phyloP scores from a whole-genome alignment of 441 rosid species.

The Syzygium malaccense region DNA sequence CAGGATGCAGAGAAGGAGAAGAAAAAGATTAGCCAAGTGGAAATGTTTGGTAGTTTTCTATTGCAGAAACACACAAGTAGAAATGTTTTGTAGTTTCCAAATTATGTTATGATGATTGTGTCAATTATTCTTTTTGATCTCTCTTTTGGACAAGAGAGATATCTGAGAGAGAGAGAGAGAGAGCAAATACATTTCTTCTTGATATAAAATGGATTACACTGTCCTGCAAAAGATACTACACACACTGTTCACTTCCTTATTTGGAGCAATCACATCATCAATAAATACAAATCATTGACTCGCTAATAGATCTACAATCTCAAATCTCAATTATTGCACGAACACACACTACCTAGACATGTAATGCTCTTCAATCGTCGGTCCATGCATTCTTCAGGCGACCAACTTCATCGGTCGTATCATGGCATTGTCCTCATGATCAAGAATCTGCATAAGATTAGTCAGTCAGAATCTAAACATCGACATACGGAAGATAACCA shows the following conservation, averaged over 20 bases:
- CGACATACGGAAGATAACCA: neutral
- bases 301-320: neutral
- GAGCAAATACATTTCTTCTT: neutral
- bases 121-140: neutral
- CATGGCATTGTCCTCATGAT: constrained; percentile 12
- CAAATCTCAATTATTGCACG: neutral
- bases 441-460: neutral
- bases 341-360: neutral
- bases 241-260: neutral
- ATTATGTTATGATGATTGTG: neutral
- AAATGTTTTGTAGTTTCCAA: no score
- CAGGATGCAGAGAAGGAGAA: no score
- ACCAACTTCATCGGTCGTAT: neutral
- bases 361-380: neutral
- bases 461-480: neutral
- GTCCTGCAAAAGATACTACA: neutral
- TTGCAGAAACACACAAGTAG: no score
- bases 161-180: neutral
- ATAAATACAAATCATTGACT: neutral
- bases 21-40: no score
- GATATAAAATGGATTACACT: neutral
- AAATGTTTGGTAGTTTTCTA: no score
- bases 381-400: neutral
- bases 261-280: neutral
- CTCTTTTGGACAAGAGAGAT: neutral